Evolutionary conservation across 768 basidiomycete genomes (phyloP).

Genomic region (Boletus fagicola): DNA sequence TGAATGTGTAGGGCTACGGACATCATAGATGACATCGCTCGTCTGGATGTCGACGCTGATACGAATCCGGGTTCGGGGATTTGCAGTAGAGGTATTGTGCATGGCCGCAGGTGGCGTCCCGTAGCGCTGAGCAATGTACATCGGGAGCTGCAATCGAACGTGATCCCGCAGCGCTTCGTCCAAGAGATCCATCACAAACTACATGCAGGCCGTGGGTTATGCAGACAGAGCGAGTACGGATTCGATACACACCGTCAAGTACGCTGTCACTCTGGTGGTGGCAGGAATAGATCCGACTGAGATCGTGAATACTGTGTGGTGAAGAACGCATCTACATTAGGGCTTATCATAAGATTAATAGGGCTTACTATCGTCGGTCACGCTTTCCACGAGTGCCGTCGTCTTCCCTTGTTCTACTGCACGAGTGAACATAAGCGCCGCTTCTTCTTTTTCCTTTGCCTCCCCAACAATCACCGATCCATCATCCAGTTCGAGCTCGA

Average conservation of each 20-base stretch:
- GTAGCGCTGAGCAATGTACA: conserved; percentile 50
- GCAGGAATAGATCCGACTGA: conserved; percentile 55
- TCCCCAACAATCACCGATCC: conserved; percentile 43
- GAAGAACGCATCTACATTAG: background rate
- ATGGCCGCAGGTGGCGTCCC: conserved; percentile 45
- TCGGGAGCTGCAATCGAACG: conserved; percentile 55
- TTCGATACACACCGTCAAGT: conserved; percentile 40
- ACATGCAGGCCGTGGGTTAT: background rate
- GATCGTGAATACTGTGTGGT: conserved; percentile 50
- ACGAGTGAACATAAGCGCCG: conserved; percentile 39
- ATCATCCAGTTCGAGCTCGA: conserved; percentile 47
- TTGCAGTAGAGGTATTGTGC: conserved; percentile 28
- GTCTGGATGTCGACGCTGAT: conserved; percentile 50
- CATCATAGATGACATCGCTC: conserved; percentile 39
- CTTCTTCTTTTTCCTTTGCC: conserved; percentile 47
- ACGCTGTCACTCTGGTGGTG: conserved; percentile 37
- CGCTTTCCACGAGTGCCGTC: conserved; percentile 48
- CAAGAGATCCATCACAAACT: conserved; percentile 55
- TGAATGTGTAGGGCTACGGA: conserved; percentile 47
- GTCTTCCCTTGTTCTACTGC: conserved; percentile 41
- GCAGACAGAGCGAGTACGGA: background rate
- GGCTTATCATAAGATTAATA: background rate
- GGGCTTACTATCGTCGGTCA: conserved; percentile 50
- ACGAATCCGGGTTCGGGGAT: conserved; percentile 35
- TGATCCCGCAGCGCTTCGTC: conserved; percentile 48